A percentile compares a stretch with the other conserved stretches of the same genome.
These are phyloP conservation scores for Iberis pinnata DNA, from an alignment of 345 rosid species.

Conservation along the genomic window DNA sequence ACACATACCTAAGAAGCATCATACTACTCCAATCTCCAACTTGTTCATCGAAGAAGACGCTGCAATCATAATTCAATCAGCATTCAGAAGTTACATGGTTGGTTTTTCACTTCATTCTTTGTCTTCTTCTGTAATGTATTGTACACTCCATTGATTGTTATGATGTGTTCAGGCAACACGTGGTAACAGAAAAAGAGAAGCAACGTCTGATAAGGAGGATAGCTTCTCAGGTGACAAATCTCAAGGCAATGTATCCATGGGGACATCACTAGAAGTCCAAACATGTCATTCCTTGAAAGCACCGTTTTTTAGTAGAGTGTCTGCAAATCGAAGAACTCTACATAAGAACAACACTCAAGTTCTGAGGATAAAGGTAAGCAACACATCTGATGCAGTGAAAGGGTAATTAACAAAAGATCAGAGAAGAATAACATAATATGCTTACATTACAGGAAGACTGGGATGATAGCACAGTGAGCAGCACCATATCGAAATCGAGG, in stretches of 20 bases:
- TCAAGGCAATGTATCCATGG: conserved; percentile 47
- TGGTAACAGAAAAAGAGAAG: conserved; percentile 18
- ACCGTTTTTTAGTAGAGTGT: conserved; percentile 30
- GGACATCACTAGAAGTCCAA: conserved; percentile 69
- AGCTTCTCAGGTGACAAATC: conserved; percentile 27
- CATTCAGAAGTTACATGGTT: conserved; percentile 63
- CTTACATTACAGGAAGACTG: conserved; percentile 58
- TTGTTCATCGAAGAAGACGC: conserved; percentile 62
- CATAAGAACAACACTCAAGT: conserved; percentile 46
- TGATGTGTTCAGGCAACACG: conserved; percentile 37
- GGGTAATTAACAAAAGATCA: neutral
- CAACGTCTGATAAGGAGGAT: conserved; percentile 24
- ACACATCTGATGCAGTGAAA: neutral
- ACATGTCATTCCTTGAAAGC: conserved; percentile 51
- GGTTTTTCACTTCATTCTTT: neutral
- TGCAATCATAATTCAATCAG: conserved; percentile 64
- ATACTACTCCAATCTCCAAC: conserved; percentile 40
- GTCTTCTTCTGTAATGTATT: neutral
- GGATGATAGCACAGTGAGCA: conserved; percentile 87
- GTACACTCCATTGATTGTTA: neutral
- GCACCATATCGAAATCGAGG: conserved; percentile 58
- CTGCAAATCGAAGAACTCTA: conserved; percentile 25
- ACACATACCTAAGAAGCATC: conserved; percentile 26
- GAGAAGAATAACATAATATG: conserved; percentile 5
- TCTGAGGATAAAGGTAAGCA: conserved; percentile 49